These are phyloP conservation scores for Solanum medicagineum DNA, from an alignment of 257 asterid species.

Conservation along the genomic window DNA sequence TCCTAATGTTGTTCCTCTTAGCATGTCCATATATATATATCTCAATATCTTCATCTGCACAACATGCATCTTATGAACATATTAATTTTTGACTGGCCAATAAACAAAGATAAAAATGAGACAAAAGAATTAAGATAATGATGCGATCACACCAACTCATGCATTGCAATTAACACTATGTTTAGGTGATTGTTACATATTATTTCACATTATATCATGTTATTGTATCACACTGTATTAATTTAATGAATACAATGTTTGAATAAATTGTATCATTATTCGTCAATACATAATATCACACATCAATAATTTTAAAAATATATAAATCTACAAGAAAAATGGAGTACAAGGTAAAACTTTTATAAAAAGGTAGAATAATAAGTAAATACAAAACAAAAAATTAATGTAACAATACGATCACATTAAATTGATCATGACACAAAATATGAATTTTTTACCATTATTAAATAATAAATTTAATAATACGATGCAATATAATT, in stretches of 20 bases:
- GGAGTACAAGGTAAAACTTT: too few species aligned
- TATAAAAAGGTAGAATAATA: neutral
- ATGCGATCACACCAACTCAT: neutral
- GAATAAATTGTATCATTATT: neutral
- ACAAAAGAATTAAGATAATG: neutral
- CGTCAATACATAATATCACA: rapidly evolving
- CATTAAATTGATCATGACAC: neutral
- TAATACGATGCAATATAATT: rapidly evolving
- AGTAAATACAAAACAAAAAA: neutral
- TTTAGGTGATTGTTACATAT: neutral
- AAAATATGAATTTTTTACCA: neutral
- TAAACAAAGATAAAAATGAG: neutral
- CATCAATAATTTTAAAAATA: neutral
- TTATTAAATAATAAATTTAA: rapidly evolving
- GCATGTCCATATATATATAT: too few species aligned
- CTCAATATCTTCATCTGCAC: too few species aligned
- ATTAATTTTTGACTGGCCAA: too few species aligned
- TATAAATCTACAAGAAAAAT: neutral
- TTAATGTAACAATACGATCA: neutral
- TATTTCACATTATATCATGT: neutral
- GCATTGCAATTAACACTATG: neutral
- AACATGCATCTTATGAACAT: too few species aligned
- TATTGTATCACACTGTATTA: too few species aligned
- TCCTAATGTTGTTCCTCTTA: too few species aligned
- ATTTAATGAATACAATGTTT: neutral